These are phyloP conservation scores for Phoma sp. DNA, from an alignment of 2,329 filamentous ascomycete species.

Conservation along the genomic window DNA sequence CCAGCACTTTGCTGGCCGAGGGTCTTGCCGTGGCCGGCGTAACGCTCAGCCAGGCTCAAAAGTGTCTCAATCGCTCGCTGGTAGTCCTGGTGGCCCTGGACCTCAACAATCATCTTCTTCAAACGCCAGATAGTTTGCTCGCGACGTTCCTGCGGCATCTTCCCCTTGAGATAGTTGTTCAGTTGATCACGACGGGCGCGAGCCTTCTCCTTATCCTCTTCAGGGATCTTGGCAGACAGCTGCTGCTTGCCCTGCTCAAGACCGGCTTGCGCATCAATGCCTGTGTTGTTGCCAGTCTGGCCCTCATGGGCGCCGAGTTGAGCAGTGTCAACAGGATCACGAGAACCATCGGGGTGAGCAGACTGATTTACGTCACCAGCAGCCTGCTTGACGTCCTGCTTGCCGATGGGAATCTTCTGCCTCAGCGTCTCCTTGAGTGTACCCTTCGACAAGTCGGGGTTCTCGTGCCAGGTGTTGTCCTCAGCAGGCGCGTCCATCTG, in stretches of 20 bases:
- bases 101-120: slow-evolving; percentile 98
- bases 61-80: slow-evolving; percentile 89
- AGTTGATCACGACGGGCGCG: slow-evolving; percentile 59
- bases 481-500: slow-evolving; percentile 85
- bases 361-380: slow-evolving; percentile 64
- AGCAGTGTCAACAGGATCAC: slow-evolving; percentile 63
- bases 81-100: slow-evolving; percentile 95
- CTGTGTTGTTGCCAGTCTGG: slow-evolving; percentile 55
- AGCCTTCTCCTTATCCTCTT: slow-evolving; percentile 60
- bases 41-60: slow-evolving; percentile 82
- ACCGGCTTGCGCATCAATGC: slow-evolving; percentile 62
- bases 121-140: slow-evolving; percentile 91
- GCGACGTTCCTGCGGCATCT: slow-evolving; percentile 90
- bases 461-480: slow-evolving; percentile 94
- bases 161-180: slow-evolving; percentile 79
- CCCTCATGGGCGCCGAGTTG: slow-evolving; percentile 60
- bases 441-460: slow-evolving; percentile 75
- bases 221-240: slow-evolving; percentile 68
- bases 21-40: slow-evolving; percentile 75
- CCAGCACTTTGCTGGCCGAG: slow-evolving; percentile 70
- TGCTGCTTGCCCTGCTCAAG: slow-evolving; percentile 63
- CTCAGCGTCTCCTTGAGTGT: slow-evolving; percentile 74
- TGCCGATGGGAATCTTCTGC: slow-evolving; percentile 60
- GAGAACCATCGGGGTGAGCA: slow-evolving; percentile 64
- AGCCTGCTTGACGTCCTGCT: slow-evolving; percentile 65